Evolutionary conservation across 2,329 filamentous ascomycete species (phyloP), one percentile per base, ranked within the genome.

Genomic region (Rhynchosporium secalis): DNA sequence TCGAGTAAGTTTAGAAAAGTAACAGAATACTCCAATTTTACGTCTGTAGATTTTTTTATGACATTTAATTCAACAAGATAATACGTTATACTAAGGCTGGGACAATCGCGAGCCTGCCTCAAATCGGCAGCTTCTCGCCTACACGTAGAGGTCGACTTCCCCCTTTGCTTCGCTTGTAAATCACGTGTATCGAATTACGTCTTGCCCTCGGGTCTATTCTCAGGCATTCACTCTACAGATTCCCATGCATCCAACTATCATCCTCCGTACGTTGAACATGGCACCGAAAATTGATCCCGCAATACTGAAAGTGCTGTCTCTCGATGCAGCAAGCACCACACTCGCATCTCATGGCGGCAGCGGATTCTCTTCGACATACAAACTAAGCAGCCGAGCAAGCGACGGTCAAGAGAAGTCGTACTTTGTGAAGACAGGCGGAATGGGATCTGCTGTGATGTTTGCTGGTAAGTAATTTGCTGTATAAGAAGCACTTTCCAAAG

Each of bases 391-490:
- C 4, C 76, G 74, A 58, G 71, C 38, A 31, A 52, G 59, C 4
- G 56, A 68, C 46, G 69, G 66, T n/a, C 57, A 64, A 38, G 67
- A 70, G 57, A 71, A 68, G 52, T 31, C 66, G n/a, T 92, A 83
- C 70, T 94, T 93, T 73, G 83, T 93, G 75, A 93, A 94, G 76
- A 90, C 82, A 0, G 87, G 86, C 0, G 88, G 87, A 0, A 72
- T 77, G 2, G 81, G 83, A 20, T 83, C 88, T 0, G 81, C 84
- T 52, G 67, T 81, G 41, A 93, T 93, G 89, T 92, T 93, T 72
- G 77, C 79, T 75, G 89, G 86, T 86, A 60, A 46, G 56, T 63
- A 7, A 73, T 8, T 43, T 20, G 1, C 1, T 56, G 1, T 26
- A n/a, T 38, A 28, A 20, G 8, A 58, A 28, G 12, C 36, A 20